Evolutionary conservation across 2,329 filamentous ascomycete species (phyloP).

Genomic region (Paracorniculantispora psalliotae): DNA sequence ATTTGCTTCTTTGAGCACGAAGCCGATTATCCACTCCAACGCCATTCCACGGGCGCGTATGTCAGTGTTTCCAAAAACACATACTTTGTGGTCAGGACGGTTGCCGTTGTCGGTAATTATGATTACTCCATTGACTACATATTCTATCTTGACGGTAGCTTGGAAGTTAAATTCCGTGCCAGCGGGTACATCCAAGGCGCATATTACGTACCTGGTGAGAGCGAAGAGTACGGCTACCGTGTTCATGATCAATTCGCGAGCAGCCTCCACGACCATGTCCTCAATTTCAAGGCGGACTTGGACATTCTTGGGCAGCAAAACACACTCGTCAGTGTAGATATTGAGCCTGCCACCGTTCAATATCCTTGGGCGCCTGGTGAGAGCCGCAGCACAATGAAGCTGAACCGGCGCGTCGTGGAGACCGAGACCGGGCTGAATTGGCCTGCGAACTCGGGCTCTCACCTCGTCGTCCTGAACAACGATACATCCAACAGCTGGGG

Average conservation of each 20-base stretch:
- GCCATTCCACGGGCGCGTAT: slow-evolving; percentile 39
- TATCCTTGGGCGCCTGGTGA: slow-evolving; percentile 48
- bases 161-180: slow-evolving; percentile 47
- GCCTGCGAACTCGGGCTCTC: slow-evolving; percentile 40
- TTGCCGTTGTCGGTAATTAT: slow-evolving; percentile 51
- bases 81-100: slow-evolving; percentile 40
- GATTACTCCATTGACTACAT: slow-evolving; percentile 47
- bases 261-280: slow-evolving; percentile 51
- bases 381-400: slow-evolving; percentile 46
- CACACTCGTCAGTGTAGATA: slow-evolving; percentile 33
- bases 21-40: slow-evolving; percentile 43
- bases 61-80: slow-evolving; percentile 43
- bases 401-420: slow-evolving; percentile 39
- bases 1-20: slow-evolving; percentile 54
- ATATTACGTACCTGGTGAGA: slow-evolving; percentile 40
- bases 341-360: slow-evolving; percentile 26
- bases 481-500: slow-evolving; percentile 44
- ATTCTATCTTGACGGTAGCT: slow-evolving; percentile 47
- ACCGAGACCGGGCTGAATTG: slow-evolving; percentile 42
- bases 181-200: slow-evolving; percentile 51
- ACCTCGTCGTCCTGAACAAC: slow-evolving; percentile 48
- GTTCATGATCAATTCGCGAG: slow-evolving; percentile 45
- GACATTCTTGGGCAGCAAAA: slow-evolving; percentile 46
- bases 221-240: slow-evolving; percentile 44
- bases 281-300: slow-evolving; percentile 51